A percentile compares a stretch with the other conserved stretches of the same genome.
Evolutionary conservation across 768 basidiomycete species (phyloP).

Genomic region (Boletus patriciae): DNA sequence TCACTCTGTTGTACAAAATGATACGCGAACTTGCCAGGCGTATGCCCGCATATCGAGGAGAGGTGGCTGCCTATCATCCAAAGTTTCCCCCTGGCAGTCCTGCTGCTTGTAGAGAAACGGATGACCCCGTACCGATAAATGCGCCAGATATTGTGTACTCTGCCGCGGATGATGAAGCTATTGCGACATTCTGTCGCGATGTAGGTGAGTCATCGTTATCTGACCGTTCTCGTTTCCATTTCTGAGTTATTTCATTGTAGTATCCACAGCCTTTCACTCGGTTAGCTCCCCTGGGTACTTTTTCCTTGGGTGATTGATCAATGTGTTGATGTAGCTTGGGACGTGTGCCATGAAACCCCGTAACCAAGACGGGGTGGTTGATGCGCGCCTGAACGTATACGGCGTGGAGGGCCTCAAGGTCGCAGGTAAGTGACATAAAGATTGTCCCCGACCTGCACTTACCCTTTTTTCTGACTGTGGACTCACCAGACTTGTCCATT

Average conservation of each 20-base stretch:
- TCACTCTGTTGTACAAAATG: constrained; percentile 50
- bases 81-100: constrained; percentile 29
- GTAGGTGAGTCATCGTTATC: constrained; percentile 3
- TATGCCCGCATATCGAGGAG: constrained; percentile 38
- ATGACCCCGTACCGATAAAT: constrained; percentile 22
- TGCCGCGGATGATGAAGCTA: constrained; percentile 34
- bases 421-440: constrained; percentile 42
- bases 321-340: constrained; percentile 44
- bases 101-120: constrained; percentile 26
- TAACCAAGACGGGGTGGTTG: constrained; percentile 60
- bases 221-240: no score
- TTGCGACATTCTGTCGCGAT: constrained; percentile 28
- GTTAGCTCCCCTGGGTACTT: neutral
- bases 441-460: no score
- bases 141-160: constrained; percentile 37
- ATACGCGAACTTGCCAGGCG: constrained; percentile 54
- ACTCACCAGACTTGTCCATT: constrained; percentile 39
- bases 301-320: neutral
- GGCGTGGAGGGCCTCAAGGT: constrained; percentile 60
- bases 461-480: neutral
- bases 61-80: constrained; percentile 23
- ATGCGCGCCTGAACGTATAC: constrained; percentile 60
- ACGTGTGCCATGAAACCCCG: constrained; percentile 71
- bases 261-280: constrained; percentile 11
- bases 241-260: neutral